Base-by-base conservation (phyloP, 176 grass and related monocot species). In the Lolium multiflorum region DNA sequence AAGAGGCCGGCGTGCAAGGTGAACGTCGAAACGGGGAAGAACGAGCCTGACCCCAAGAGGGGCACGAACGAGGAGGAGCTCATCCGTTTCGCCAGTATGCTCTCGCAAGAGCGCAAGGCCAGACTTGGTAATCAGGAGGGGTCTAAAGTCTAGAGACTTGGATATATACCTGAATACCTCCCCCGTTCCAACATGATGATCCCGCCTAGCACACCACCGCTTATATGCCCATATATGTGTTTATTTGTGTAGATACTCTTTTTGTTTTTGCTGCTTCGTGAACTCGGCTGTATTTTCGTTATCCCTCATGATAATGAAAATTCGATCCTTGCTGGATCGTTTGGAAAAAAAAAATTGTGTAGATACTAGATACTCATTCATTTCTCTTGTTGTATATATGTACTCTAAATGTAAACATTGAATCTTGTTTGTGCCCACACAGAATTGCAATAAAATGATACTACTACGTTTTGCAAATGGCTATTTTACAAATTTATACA, bases 101-200 rank as follows among this genome's bases (percentile, higher is more conserved):
- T 65, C 11, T 65, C 61, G 61, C 5, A 65, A 65, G 61, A 65
- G 61, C 61, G 61, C 61, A 65, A 65, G 24, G 61, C 61, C 61
- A 65, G 61, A 14, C 25, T 65, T 65, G 4, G 61, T 65, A 65
- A 65, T 12, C 22, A 4, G 1, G 24, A 0, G 10, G 22, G 12
- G 5, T 11, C 26, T 26, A 0, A 13, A 26, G 26, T 63, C 22
- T 35, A 35, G 31, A 35, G 31, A 35, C 31, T 35, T 35, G 31
- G 31, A 35, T 35, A 35, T 35, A 3, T 35, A 35, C 20, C 24
- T 25, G 1, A 16, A 20, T 63, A 6, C 1, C 60, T 63, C 24
- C 60, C 11, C 26, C 22, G 11, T 63, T 63, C 11, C 1, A 13
- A 63, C 14, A 26, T 28, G 60, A 28, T 63, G 60, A 6, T 63